Conservation (phyloP, 2,329 filamentous ascomycete genomes). For the Xylaria sp. region DNA sequence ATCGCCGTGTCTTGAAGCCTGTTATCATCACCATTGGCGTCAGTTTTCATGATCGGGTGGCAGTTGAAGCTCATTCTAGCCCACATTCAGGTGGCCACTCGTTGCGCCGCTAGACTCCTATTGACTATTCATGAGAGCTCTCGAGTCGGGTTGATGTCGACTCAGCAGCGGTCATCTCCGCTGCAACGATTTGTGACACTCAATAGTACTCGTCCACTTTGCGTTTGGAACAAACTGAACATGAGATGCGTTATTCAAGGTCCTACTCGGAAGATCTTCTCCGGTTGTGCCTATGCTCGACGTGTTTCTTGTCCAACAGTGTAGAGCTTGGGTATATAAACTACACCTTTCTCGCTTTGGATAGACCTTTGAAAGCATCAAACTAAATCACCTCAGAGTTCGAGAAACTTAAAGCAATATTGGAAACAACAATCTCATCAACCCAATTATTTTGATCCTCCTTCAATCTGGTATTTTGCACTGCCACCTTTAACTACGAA, state of each 20-base stretch:
- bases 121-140: not conserved
- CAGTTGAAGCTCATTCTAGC: slow-evolving; percentile 4
- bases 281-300: not conserved
- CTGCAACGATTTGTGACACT: not conserved
- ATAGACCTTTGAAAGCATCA: not conserved
- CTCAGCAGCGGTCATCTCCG: not conserved
- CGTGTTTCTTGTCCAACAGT: not conserved
- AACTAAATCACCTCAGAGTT: not conserved
- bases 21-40: not conserved
- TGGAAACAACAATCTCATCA: not conserved
- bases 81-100: not conserved
- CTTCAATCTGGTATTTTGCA: not conserved
- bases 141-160: not conserved
- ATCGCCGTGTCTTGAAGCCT: not conserved
- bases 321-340: slow-evolving; percentile 15
- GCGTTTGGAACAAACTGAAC: not conserved
- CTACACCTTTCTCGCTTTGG: not conserved
- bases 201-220: not conserved
- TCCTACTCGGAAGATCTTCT: not conserved
- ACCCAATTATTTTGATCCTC: not conserved
- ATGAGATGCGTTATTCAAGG: not conserved
- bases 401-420: not conserved
- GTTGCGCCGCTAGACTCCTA: not conserved
- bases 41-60: not conserved
- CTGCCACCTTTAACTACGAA: not conserved